Evolutionary conservation across 2,329 filamentous ascomycete genomes (phyloP).

Genomic region (Colletotrichum sp.): DNA sequence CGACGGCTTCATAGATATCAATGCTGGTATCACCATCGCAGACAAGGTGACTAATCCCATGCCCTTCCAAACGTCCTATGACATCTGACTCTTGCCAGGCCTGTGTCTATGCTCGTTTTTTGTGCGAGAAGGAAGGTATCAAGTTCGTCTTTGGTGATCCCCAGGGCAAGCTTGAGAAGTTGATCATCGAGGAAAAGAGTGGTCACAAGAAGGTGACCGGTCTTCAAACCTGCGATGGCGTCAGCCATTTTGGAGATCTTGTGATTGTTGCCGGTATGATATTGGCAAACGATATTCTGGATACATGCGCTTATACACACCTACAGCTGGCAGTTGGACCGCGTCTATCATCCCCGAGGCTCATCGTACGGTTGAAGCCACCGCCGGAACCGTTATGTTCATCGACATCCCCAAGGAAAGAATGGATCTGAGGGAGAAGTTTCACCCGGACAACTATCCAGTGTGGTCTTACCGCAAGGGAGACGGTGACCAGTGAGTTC

Average conservation of each 20-base stretch:
- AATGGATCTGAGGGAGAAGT: slow-evolving; percentile 35
- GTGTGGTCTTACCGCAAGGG: slow-evolving; percentile 30
- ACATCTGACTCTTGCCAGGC: not conserved
- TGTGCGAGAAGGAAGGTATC: not conserved
- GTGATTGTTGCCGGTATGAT: slow-evolving; percentile 25
- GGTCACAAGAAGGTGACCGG: slow-evolving; percentile 24
- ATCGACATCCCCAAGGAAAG: slow-evolving; percentile 33
- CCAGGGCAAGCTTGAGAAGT: not conserved
- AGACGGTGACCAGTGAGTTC: slow-evolving; percentile 2
- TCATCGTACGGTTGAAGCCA: slow-evolving; percentile 35
- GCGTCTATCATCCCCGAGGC: slow-evolving; percentile 30
- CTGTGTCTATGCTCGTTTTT: not conserved
- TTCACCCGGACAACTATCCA: slow-evolving; percentile 36
- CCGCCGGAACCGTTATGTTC: slow-evolving; percentile 38
- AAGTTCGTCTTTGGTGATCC: not conserved
- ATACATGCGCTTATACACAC: not conserved
- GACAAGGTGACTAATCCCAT: slow-evolving; percentile 24
- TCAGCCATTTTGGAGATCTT: slow-evolving; percentile 24
- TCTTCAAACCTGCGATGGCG: slow-evolving; percentile 30
- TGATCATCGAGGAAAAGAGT: not conserved
- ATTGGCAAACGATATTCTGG: not conserved
- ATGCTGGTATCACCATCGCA: slow-evolving; percentile 28
- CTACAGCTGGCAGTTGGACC: slow-evolving; percentile 28
- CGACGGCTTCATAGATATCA: slow-evolving; percentile 28
- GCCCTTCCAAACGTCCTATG: not conserved